Evolutionary conservation across 1,284 basidiomycete genomes (phyloP).

Genomic region (Trichosporon asahii): DNA sequence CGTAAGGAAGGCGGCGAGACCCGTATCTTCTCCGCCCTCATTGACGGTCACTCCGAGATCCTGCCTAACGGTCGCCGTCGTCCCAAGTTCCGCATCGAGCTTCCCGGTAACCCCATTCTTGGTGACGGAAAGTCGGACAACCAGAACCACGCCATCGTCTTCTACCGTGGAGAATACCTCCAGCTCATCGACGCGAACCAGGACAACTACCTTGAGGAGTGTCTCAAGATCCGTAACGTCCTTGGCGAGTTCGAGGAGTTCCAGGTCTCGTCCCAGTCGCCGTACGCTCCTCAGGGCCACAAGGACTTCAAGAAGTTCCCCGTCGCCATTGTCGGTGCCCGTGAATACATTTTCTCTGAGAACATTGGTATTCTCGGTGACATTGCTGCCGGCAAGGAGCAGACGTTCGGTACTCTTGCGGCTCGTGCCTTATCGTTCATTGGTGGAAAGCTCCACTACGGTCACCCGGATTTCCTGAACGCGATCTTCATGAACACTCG

Average conservation of each 20-base stretch:
- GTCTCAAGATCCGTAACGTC: slow-evolving; percentile 98
- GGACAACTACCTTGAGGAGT: slow-evolving; percentile 99
- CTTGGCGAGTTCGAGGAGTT: slow-evolving; percentile 98
- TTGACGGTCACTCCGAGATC: slow-evolving; percentile 97
- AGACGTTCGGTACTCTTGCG: slow-evolving; percentile 96
- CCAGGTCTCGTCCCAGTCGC: slow-evolving; percentile 71
- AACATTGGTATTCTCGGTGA: slow-evolving; percentile 99
- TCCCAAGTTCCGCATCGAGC: slow-evolving; percentile 97
- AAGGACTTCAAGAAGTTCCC: slow-evolving; percentile 83
- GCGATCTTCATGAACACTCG: slow-evolving; percentile 97
- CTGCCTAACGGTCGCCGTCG: slow-evolving; percentile 79
- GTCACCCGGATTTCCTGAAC: slow-evolving; percentile 96
- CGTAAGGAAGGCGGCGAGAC: slow-evolving; percentile 94
- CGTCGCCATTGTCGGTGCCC: slow-evolving; percentile 94
- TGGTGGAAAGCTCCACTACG: slow-evolving; percentile 97
- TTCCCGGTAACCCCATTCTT: slow-evolving; percentile 97
- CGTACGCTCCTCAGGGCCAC: slow-evolving; percentile 83
- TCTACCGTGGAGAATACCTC: slow-evolving; percentile 97
- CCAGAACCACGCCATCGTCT: slow-evolving; percentile 99
- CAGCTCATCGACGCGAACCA: slow-evolving; percentile 99
- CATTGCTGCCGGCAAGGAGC: slow-evolving; percentile 97
- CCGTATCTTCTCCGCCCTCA: slow-evolving; percentile 89
- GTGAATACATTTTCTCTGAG: slow-evolving; percentile 99
- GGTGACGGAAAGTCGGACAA: slow-evolving; percentile 99
- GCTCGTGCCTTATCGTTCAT: slow-evolving; percentile 95